Conservation (phyloP, 176 grass and related monocot species). For the Aegilops speltoides region DNA sequence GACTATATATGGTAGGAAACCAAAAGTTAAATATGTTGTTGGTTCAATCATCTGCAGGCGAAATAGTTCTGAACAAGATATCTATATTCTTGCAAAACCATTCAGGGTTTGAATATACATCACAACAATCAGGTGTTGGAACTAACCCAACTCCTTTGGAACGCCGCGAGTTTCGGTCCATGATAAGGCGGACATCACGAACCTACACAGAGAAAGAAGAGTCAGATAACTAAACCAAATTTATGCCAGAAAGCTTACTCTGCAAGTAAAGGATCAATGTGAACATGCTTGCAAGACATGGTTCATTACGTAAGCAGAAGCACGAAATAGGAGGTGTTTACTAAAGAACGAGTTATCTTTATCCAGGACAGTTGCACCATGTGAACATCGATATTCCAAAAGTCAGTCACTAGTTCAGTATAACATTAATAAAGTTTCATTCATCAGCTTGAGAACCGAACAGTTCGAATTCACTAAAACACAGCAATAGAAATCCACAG, state of each 20-base stretch:
- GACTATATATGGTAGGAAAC: conserved; percentile 17
- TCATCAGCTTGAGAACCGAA: not conserved
- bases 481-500: not conserved
- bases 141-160: conserved; percentile 99
- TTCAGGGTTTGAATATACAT: not conserved
- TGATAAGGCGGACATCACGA: conserved; percentile 96
- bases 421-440: not conserved
- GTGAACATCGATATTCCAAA: not conserved
- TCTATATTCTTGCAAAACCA: conserved; percentile 14
- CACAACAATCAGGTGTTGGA: conserved; percentile 5
- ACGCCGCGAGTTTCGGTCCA: conserved; percentile 94
- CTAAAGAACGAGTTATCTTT: not conserved
- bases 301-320: not conserved
- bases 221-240: not conserved
- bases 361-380: not conserved
- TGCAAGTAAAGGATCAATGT: not conserved
- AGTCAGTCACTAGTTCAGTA: not conserved
- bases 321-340: not conserved
- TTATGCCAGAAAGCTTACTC: not conserved
- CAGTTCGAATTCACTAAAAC: not conserved
- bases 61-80: not conserved
- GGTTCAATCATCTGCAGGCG: not conserved
- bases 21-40: conserved; percentile 1
- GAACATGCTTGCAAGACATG: not conserved
- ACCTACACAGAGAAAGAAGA: conserved; percentile 51